phyloP scores from a whole-genome alignment of 2,329 filamentous ascomycete genomes.

The Thielaviopsis cerberus region DNA sequence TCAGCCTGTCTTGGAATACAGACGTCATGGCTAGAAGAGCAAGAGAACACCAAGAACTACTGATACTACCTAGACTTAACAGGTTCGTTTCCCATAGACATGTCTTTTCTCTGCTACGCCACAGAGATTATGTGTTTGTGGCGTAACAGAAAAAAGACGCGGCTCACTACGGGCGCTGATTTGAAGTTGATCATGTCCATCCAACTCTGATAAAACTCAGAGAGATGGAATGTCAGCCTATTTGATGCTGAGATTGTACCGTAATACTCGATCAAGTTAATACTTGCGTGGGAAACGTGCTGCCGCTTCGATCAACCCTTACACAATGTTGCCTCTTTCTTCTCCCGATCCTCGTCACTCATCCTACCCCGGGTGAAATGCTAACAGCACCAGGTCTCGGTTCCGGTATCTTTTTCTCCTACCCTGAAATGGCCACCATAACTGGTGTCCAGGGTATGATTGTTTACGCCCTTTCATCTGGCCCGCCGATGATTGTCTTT shows the following conservation, averaged over 20 bases:
- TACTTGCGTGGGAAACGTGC: slow-evolving; percentile 97
- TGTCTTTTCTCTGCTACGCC: slow-evolving; percentile 2
- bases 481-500: slow-evolving; percentile 56
- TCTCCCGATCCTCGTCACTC: slow-evolving; percentile 5
- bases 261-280: slow-evolving; percentile 98
- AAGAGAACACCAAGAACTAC: not conserved
- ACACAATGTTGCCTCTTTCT: slow-evolving; percentile 13
- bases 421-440: slow-evolving; percentile 63
- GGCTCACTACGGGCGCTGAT: slow-evolving; percentile 77
- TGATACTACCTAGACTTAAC: slow-evolving; percentile 6
- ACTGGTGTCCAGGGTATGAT: slow-evolving; percentile 62
- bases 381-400: slow-evolving; percentile 51
- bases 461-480: slow-evolving; percentile 55
- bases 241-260: slow-evolving; percentile 85
- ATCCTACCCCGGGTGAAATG: slow-evolving; percentile 10
- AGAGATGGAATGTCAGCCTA: slow-evolving; percentile 2
- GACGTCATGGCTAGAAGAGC: not conserved
- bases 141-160: slow-evolving; percentile 16
- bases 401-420: slow-evolving; percentile 67
- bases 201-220: not conserved
- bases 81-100: slow-evolving; percentile 12
- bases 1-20: not conserved
- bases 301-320: slow-evolving; percentile 50
- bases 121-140: not conserved
- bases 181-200: slow-evolving; percentile 8